Conservation (phyloP, 2,329 filamentous ascomycete species). For the Colletotrichum sansevieriae region DNA sequence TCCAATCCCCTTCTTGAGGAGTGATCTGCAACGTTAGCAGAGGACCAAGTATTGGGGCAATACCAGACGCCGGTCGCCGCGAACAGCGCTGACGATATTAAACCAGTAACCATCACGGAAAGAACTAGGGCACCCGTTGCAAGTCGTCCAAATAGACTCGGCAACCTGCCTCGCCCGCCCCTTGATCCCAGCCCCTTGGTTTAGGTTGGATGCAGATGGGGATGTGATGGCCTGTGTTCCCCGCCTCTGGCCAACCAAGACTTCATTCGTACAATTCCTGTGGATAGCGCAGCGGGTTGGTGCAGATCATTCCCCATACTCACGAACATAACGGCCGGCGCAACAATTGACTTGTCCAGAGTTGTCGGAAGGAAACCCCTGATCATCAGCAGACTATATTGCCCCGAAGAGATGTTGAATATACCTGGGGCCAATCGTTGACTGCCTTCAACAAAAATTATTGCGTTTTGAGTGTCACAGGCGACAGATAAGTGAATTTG, state of each 20-base stretch:
- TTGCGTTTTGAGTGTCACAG: neutral
- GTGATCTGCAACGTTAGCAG: neutral
- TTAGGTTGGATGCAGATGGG: slow-evolving; percentile 41
- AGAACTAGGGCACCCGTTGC: slow-evolving; percentile 28
- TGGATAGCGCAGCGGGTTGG: slow-evolving; percentile 32
- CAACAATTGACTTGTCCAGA: neutral
- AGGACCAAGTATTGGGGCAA: slow-evolving; percentile 1
- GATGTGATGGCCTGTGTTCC: slow-evolving; percentile 20
- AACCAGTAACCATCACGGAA: neutral
- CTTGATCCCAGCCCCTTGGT: slow-evolving; percentile 41
- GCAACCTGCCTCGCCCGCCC: slow-evolving; percentile 29
- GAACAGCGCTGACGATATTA: neutral
- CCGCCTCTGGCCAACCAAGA: slow-evolving; percentile 21
- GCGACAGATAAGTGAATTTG: neutral
- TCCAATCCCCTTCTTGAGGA: too few relatives aligned
- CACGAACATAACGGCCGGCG: neutral
- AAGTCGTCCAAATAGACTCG: slow-evolving; percentile 42
- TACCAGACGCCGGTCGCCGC: neutral
- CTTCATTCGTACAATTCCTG: slow-evolving; percentile 22
- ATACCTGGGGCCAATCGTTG: too few relatives aligned
- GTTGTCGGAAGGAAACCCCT: neutral
- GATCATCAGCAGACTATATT: too few relatives aligned
- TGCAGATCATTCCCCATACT: slow-evolving; percentile 40
- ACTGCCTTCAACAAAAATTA: too few relatives aligned
- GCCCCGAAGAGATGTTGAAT: too few relatives aligned